Evolutionary conservation across 192 early-diverging fungal genomes (phyloP).

Genomic region (Oehlia diaphana): DNA sequence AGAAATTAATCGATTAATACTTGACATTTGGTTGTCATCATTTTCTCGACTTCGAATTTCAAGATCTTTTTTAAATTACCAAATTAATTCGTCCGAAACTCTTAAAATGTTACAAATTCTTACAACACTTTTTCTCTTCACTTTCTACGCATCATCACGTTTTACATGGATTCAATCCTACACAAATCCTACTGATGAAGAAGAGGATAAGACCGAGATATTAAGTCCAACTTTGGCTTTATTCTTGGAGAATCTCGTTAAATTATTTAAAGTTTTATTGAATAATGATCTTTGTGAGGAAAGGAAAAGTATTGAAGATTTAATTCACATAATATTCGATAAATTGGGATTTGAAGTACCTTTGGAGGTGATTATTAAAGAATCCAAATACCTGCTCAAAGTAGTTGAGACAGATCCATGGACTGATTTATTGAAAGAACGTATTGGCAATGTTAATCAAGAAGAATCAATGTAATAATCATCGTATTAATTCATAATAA

Average conservation of each 20-base stretch:
- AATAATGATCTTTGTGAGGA: background rate
- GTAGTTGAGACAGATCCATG: background rate
- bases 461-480: background rate
- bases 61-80: background rate
- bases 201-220: background rate
- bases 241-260: background rate
- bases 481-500: too few species aligned
- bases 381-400: background rate
- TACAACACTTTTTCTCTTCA: background rate
- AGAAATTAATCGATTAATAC: conserved; percentile 12
- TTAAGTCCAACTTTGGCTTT: background rate
- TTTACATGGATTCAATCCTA: background rate
- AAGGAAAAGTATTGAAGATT: background rate
- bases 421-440: background rate
- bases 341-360: conserved; percentile 19
- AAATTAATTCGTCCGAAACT: background rate
- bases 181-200: background rate
- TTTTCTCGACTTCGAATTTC: background rate
- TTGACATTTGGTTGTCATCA: conserved; percentile 1
- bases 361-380: background rate
- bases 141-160: background rate
- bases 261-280: background rate
- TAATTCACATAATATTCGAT: conserved; percentile 5
- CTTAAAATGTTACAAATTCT: background rate
- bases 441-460: background rate